Base-by-base conservation (phyloP, 2,329 filamentous ascomycete species). In the Ophiocordyceps camponoti-saundersi region DNA sequence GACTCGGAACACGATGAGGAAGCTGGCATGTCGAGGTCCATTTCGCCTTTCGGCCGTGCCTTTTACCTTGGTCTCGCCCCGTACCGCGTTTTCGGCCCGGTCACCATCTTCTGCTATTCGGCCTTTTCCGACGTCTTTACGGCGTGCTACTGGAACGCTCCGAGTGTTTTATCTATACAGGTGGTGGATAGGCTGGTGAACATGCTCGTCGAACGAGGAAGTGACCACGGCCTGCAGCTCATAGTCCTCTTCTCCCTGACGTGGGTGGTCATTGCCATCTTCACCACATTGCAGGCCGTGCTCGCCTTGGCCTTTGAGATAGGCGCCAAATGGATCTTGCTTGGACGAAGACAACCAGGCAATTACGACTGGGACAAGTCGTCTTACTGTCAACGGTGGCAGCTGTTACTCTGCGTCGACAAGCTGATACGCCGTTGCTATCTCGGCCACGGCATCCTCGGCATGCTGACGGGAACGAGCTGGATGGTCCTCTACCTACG, bases 331-430 rank as follows among this genome's bases (percentile, higher is more conserved):
- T 75, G 73, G 72, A 48, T 60, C 2, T 56, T 77, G 3, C 61
- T 77, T 20, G 73, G 73, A n/a, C 65, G 65, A 18, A 64, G 72
- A 39, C 57, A 58, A 49, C 67, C 68, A 2, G 73, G 73, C 13
- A 70, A 69, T 49, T 74, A 73, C 52, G 70, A 75, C 57, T 77
- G 73, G 73, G 74, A 77, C 54, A 69, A 70, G 56, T 69, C 62
- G 22, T 62, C 65, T n/a, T 77, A 77, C 59, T 75, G 72, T 57
- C 74, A 77, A 53, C 68, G 71, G 34, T 77, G 73, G 72, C 72
- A 77, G 53, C 54, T 76, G 10, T 71, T 71, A 53, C 60, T 76
- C 3, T 64, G 65, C 23, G 63, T 75, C 36, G 73, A 77, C 59
- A 64, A 64, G 20, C 56, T 77, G 3, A 66, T 72, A 2, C 62